Percentiles rank a stretch among this genome's conserved stretches.
phyloP scores from a whole-genome alignment of 1,284 basidiomycete species.

The Ceratobasidium sp. region DNA sequence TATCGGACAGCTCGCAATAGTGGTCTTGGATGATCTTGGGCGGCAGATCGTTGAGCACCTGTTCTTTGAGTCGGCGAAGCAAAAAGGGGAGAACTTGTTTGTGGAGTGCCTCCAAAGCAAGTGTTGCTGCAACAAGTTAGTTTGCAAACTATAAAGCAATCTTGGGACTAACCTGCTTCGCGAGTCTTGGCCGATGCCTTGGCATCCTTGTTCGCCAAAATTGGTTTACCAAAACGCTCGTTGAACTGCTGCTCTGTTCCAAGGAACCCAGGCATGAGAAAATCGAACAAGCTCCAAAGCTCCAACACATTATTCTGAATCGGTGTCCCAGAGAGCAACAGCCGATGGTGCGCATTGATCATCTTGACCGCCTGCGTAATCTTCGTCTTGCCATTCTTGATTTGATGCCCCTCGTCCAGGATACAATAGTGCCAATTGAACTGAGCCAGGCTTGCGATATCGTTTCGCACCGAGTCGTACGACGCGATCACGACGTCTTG shows the following conservation, averaged over 20 bases:
- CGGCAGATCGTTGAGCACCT: conserved; percentile 95
- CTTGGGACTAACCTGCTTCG: conserved; percentile 82
- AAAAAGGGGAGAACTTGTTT: conserved; percentile 99
- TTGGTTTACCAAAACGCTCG: conserved; percentile 96
- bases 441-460: conserved; percentile 81
- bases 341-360: conserved; percentile 89
- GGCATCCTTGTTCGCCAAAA: conserved; percentile 93
- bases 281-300: conserved; percentile 99
- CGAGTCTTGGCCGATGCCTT: conserved; percentile 88
- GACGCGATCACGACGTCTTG: conserved; percentile 96
- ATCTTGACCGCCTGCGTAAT: conserved; percentile 96
- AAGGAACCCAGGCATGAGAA: conserved; percentile 99
- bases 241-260: conserved; percentile 97
- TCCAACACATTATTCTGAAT: conserved; percentile 99
- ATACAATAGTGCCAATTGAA: conserved; percentile 96
- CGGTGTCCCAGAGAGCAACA: conserved; percentile 96
- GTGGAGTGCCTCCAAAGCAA: conserved; percentile 95
- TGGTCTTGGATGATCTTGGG: conserved; percentile 99
- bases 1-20: conserved; percentile 95
- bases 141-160: conserved; percentile 31
- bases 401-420: conserved; percentile 98
- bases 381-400: conserved; percentile 99
- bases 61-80: conserved; percentile 95
- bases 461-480: conserved; percentile 97
- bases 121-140: conserved; percentile 69